These are phyloP conservation scores for Delonix regia DNA, from an alignment of 306 rosid genomes.

Conservation along the genomic window DNA sequence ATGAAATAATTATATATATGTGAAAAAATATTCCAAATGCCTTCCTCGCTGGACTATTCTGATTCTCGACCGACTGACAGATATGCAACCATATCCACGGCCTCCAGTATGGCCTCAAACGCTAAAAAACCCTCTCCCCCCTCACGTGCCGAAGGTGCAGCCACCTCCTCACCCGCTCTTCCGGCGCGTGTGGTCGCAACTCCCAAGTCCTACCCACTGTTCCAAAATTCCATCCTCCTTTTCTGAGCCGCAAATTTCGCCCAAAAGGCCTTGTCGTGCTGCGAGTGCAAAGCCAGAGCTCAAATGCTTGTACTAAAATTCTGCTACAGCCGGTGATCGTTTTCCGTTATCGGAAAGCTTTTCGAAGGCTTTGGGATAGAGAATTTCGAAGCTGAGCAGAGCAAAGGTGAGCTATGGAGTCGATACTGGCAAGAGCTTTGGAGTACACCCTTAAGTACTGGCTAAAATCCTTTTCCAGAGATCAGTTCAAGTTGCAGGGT, in stretches of 20 bases:
- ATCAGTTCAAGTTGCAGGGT: slow-evolving; percentile 92
- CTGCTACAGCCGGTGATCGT: not conserved
- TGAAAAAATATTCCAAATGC: not conserved
- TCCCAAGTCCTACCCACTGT: not conserved
- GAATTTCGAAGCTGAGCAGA: not conserved
- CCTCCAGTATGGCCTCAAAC: not conserved
- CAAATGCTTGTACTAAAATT: not conserved
- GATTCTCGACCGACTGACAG: not conserved
- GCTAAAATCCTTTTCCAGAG: slow-evolving; percentile 90
- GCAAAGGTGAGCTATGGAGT: slow-evolving; percentile 58
- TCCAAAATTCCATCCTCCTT: slow-evolving; percentile 13
- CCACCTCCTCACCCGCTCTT: not conserved
- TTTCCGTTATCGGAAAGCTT: not conserved
- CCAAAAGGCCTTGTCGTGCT: not conserved
- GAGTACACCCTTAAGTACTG: slow-evolving; percentile 96
- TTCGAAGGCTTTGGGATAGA: not conserved
- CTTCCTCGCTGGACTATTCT: not conserved
- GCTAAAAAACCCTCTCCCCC: not conserved
- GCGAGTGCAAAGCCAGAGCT: not conserved
- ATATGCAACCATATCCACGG: not conserved
- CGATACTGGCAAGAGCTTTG: slow-evolving; percentile 79
- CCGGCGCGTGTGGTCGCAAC: not conserved
- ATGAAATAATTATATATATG: no score
- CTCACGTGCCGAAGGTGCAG: not conserved
- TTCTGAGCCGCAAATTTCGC: not conserved